Conservation (phyloP, 2,329 filamentous ascomycete genomes). For the Hyphodiscus sp. region DNA sequence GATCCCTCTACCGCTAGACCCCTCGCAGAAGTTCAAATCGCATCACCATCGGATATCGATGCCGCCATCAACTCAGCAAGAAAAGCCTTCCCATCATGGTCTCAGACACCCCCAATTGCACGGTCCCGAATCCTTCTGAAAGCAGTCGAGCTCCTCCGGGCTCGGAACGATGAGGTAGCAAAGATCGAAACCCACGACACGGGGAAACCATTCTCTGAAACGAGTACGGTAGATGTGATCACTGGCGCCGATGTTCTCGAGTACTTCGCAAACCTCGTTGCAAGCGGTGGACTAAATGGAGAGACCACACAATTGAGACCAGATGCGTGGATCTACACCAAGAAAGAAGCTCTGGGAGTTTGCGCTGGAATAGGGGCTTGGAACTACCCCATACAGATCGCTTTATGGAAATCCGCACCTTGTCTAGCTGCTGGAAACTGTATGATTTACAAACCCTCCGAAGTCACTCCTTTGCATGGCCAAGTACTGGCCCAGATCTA, state of each 20-base stretch:
- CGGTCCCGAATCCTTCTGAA: conserved; percentile 73
- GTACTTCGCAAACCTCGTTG: conserved; percentile 77
- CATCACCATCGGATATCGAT: conserved; percentile 62
- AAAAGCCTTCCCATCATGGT: conserved; percentile 70
- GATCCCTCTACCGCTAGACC: conserved; percentile 66
- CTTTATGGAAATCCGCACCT: conserved; percentile 81
- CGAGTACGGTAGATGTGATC: conserved; percentile 73
- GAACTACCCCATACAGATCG: conserved; percentile 91
- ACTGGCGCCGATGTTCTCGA: conserved; percentile 82
- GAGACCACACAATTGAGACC: conserved; percentile 68
- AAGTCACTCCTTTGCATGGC: conserved; percentile 79
- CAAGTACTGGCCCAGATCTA: conserved; percentile 71
- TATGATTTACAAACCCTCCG: conserved; percentile 87
- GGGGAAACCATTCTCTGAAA: conserved; percentile 80
- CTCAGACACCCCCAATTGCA: conserved; percentile 63
- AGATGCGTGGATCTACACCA: conserved; percentile 76
- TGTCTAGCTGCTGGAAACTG: conserved; percentile 82
- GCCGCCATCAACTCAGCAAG: conserved; percentile 65
- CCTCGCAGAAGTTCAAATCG: conserved; percentile 65
- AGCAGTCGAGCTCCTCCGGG: conserved; percentile 66
- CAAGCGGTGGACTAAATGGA: conserved; percentile 71
- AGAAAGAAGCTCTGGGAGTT: conserved; percentile 74
- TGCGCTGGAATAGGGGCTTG: conserved; percentile 84
- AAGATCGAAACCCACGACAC: conserved; percentile 77
- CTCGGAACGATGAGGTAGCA: conserved; percentile 74